Base-by-base conservation (phyloP, 805 yeast genomes). In the Zygosaccharomyces bailii region DNA sequence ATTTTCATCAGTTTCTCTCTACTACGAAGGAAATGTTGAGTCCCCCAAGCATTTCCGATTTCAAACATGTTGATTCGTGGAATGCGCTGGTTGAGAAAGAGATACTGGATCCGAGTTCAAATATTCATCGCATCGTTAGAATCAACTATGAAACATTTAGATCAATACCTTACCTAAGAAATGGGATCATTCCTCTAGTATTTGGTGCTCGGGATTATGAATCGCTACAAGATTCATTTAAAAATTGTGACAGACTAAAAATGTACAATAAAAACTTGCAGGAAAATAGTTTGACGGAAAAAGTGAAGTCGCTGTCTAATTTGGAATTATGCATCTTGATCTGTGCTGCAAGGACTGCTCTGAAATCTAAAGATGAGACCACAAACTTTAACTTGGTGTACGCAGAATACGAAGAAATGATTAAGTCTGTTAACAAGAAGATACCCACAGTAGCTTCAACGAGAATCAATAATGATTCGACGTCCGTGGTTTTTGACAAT, bases 341-440 rank as follows among this genome's bases (percentile, higher is more conserved):
- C 4, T 79, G 88, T 34, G 83, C 90, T 0, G 86, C 95, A 0
- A 71, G 97, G 35, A 81, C 82, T 41, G 70, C 79, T 18, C 70
- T 77, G 39, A 84, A 81, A 53, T 72, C 72, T 21, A 80, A 76
- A 16, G 63, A 78, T 18, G 79, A 71, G 72, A 34, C 51, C n/a
- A 74, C 86, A 14, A 90, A 87, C 60, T 82, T 89, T 64, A 86
- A 85, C 52, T 66, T 88, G 46, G 84, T 82, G 0, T 84, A 81
- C 60, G 81, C 80, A 24, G 98, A 91, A 61, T 91, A 87, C 62
- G 57, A 59, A n/a, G 69, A 66, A 1, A 73, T 81, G 71, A 70
- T 80, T 34, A 73, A 75, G 43, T 49, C 57, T 0, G 63, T 71
- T 45, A 74, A 76, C 44, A 57, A 70, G 19, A 61, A 66, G 38